Conservation (phyloP, 179 eudicot species). For the Sideroxylon spinosum region DNA sequence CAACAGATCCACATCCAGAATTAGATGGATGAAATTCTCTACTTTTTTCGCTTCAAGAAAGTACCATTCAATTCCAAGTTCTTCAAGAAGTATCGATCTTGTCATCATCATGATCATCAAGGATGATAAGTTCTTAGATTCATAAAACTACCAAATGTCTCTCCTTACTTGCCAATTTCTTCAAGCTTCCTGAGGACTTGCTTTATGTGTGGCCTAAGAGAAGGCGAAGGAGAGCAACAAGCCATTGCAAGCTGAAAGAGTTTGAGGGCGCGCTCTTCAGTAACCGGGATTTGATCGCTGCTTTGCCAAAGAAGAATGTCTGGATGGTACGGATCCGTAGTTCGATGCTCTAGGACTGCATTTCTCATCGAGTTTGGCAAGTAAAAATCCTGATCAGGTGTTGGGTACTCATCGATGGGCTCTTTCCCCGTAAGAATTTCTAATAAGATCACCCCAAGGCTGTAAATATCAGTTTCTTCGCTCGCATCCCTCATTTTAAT, state of each 20-base stretch:
- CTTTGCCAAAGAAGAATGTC: constrained; percentile 42
- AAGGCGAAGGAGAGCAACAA: constrained; percentile 86
- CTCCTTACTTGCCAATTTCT: constrained; percentile 48
- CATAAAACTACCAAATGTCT: neutral
- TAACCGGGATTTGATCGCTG: constrained; percentile 35
- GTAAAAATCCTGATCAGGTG: constrained; percentile 42
- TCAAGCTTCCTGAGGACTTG: constrained; percentile 70
- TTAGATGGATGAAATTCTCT: constrained; percentile 11
- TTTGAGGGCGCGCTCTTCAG: constrained; percentile 56
- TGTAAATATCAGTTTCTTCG: constrained; percentile 66
- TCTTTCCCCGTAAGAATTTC: constrained; percentile 73
- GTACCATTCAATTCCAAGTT: neutral
- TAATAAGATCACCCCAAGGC: constrained; percentile 76
- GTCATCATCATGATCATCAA: neutral
- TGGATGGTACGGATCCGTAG: constrained; percentile 56
- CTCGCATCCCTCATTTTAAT: constrained; percentile 68
- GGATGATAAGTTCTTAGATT: neutral
- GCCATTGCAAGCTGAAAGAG: constrained; percentile 82
- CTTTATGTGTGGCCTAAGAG: constrained; percentile 66
- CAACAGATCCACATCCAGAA: neutral
- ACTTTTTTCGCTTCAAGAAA: neutral
- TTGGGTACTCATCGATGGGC: constrained; percentile 39
- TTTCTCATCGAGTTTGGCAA: constrained; percentile 56
- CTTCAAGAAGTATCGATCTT: neutral
- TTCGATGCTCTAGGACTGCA: constrained; percentile 60